Conservation (phyloP, 2,329 filamentous ascomycete genomes). For the Alternaria gansuensis region DNA sequence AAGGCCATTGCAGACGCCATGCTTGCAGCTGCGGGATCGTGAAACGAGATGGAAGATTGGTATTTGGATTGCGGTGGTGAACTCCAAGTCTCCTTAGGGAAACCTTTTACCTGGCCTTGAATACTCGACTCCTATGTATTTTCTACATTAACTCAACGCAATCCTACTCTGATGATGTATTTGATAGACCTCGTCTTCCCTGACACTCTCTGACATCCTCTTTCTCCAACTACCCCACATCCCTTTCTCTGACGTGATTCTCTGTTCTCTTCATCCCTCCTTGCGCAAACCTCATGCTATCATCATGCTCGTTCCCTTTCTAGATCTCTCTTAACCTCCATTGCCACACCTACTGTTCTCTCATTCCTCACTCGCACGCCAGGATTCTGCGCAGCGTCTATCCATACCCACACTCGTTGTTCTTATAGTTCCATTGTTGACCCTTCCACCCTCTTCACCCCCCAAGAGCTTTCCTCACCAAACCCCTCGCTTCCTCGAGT, state of each 20-base stretch:
- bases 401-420: background rate
- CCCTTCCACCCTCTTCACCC: slow-evolving; percentile 23
- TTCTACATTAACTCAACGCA: background rate
- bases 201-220: no score
- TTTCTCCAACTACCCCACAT: no score
- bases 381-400: background rate
- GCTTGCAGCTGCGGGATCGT: slow-evolving; percentile 18
- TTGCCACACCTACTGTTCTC: background rate
- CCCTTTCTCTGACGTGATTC: background rate
- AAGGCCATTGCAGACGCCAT: slow-evolving; percentile 28
- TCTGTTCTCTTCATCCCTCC: background rate
- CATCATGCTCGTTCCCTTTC: background rate
- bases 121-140: background rate
- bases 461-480: slow-evolving; percentile 55
- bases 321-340: background rate
- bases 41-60: slow-evolving; percentile 11
- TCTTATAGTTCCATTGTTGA: background rate
- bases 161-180: background rate
- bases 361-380: background rate
- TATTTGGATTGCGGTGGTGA: slow-evolving; percentile 15
- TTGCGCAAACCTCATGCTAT: background rate
- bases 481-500: slow-evolving; percentile 59
- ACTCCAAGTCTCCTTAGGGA: slow-evolving; percentile 8
- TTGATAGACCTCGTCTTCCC: no score
- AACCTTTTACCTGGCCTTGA: background rate